Evolutionary conservation across 129 eudicot species (phyloP).

Genomic region (Gnaphalium uliginosum): DNA sequence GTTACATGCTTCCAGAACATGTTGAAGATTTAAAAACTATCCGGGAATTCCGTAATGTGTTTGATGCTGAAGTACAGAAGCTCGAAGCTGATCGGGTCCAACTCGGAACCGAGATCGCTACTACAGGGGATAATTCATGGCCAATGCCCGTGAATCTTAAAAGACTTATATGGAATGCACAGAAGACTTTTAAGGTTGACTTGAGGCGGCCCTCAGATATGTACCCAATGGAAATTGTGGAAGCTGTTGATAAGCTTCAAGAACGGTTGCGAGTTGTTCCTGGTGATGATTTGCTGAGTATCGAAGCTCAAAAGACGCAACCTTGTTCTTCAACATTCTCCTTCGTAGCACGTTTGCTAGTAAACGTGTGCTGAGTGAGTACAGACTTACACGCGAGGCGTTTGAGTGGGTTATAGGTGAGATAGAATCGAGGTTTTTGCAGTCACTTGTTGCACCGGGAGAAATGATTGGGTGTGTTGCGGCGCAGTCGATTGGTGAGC

Average conservation of each 20-base stretch:
- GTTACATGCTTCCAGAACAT: constrained; percentile 69
- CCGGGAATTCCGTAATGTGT: constrained; percentile 75
- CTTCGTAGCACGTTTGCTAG: constrained; percentile 94
- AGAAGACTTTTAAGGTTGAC: constrained; percentile 83
- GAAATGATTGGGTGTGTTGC: constrained; percentile 99
- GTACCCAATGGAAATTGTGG: constrained; percentile 96
- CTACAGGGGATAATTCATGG: constrained; percentile 87
- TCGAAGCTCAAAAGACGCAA: constrained; percentile 93
- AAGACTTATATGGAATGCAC: constrained; percentile 83
- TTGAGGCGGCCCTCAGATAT: constrained; percentile 78
- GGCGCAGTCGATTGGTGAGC: constrained; percentile 98
- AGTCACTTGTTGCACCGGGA: constrained; percentile 94
- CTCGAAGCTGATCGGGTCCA: constrained; percentile 76
- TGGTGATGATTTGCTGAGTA: constrained; percentile 86
- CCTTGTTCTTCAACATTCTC: constrained; percentile 87
- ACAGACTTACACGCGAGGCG: constrained; percentile 77
- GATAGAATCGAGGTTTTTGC: constrained; percentile 87
- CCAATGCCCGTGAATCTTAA: constrained; percentile 90
- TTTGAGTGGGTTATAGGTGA: constrained; percentile 97
- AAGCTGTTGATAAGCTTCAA: constrained; percentile 88
- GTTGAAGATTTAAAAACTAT: constrained; percentile 72
- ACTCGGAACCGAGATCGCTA: constrained; percentile 84
- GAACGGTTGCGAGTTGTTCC: constrained; percentile 88
- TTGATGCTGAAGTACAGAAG: constrained; percentile 80
- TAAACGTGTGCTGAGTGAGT: constrained; percentile 80